These are phyloP conservation scores for Eucalyptus albens DNA, from an alignment of 345 rosid species.

Conservation along the genomic window DNA sequence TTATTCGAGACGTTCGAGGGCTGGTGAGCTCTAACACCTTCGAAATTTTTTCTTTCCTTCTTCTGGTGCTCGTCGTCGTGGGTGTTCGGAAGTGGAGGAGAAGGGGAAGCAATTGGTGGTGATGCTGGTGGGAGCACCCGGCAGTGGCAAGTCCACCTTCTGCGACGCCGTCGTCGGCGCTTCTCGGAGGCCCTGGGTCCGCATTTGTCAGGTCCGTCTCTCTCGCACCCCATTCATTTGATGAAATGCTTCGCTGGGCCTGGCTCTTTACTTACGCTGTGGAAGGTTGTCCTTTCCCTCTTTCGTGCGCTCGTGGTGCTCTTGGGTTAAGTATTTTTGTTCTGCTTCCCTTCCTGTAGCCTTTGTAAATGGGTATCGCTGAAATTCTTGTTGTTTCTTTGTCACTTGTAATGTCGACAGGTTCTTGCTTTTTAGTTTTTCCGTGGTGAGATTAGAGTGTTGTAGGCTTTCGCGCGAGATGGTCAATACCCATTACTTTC, in stretches of 20 bases:
- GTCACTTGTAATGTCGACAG: background rate
- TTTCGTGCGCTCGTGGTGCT: background rate
- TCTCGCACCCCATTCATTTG: conserved; percentile 7
- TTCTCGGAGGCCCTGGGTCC: conserved; percentile 62
- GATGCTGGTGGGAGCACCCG: conserved; percentile 71
- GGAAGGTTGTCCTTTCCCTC: background rate
- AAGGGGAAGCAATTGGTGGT: conserved; percentile 28
- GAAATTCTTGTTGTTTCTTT: background rate
- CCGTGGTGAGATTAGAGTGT: background rate
- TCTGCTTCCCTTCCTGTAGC: background rate
- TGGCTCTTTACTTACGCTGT: background rate
- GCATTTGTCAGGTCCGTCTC: conserved; percentile 69
- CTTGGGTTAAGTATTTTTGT: background rate
- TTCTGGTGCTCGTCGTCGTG: background rate
- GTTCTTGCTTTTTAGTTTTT: background rate
- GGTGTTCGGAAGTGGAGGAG: conserved; percentile 2
- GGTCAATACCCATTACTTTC: background rate
- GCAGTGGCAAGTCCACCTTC: conserved; percentile 93
- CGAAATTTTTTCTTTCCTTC: background rate
- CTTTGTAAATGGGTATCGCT: background rate
- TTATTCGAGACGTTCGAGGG: background rate
- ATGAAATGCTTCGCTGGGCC: conserved; percentile 18
- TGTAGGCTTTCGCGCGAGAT: background rate
- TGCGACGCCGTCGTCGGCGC: conserved; percentile 52
- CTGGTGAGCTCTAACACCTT: background rate